Evolutionary conservation across 768 basidiomycete species (phyloP), one percentile per base, ranked within the genome.

Genomic region (Mycena polygramma): DNA sequence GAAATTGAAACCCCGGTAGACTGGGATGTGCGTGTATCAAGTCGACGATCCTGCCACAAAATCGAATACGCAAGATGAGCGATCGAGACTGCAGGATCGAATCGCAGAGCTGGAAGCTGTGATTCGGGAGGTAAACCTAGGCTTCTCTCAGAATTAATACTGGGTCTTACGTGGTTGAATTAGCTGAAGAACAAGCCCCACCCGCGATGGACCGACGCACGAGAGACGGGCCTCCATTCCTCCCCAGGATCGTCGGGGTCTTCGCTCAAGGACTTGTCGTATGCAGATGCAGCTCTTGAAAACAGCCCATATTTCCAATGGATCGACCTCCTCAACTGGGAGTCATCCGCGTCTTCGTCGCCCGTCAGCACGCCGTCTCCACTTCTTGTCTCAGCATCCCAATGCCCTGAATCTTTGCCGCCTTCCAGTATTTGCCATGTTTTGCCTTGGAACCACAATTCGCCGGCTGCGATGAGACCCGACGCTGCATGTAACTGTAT

Each of bases 41-140:
- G 89, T 94, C 9, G 93, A 94, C 74, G 92, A 93, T 74, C 91
- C 91, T 30, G 88, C 79, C 69, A 87, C 89, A 78, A 84, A 88
- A 75, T 82, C 80, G 15, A 85, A 86, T 58, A 75, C 79, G 13
- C 87, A 88, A 69, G 91, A 91, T 66, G 93, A 94, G 77, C 85
- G 85, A 52, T 85, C 88, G 41, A 86, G 90, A 45, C 84, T 95
- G 24, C 86, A 92, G 62, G 88, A 89, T 69, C 88, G 94, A 54
- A 91, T 95, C 26, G 93, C 93, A 35, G 94, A 95, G 75, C 85
- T 95, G 0, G 94, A 95, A 79, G 91, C 92, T 59, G 92, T 94
- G 45, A 91, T 95, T 70, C 88, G 94, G n/a, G 92, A 92, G 84
- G 91, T 90, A 75, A 79, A 75, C 24, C 55, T 41, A 53, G 46